These are phyloP conservation scores for Misopates orontium DNA, from an alignment of 257 asterid species.

Conservation along the genomic window DNA sequence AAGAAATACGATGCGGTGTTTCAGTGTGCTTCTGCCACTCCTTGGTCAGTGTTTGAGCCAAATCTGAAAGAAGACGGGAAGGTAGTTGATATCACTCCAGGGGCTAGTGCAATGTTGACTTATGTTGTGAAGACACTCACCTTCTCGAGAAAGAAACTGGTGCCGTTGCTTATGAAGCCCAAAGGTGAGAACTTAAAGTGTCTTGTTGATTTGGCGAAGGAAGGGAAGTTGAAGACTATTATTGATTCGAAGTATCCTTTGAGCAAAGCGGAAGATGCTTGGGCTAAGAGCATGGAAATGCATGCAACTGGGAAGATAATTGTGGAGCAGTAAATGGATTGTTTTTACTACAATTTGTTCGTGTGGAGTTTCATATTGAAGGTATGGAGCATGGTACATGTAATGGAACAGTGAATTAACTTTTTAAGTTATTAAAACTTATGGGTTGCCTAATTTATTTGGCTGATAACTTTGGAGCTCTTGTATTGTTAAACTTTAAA, in stretches of 20 bases:
- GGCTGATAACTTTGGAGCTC: too few species aligned
- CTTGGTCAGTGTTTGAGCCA: constrained; percentile 64
- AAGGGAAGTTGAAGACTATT: constrained; percentile 61
- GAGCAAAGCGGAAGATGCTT: constrained; percentile 58
- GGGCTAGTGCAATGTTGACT: constrained; percentile 42
- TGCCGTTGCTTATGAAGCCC: constrained; percentile 34
- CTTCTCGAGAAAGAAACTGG: constrained; percentile 48
- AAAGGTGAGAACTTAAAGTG: constrained; percentile 44
- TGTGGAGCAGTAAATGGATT: constrained; percentile 33
- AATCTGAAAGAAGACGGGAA: constrained; percentile 45
- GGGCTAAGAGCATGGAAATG: constrained; percentile 59
- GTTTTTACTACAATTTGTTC: too few species aligned
- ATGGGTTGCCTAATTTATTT: too few species aligned
- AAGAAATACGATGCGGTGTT: constrained; percentile 61
- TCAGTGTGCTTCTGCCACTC: constrained; percentile 45
- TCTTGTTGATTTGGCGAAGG: constrained; percentile 56
- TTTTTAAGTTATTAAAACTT: too few species aligned
- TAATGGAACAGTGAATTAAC: too few species aligned
- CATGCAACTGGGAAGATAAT: constrained; percentile 74
- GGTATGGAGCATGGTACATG: too few species aligned
- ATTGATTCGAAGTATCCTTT: constrained; percentile 51
- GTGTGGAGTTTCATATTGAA: too few species aligned
- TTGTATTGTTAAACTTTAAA: too few species aligned
- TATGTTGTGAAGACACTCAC: constrained; percentile 43
- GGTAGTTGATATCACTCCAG: constrained; percentile 61